These are phyloP conservation scores for Ganoderma meredithae DNA, from an alignment of 1,284 basidiomycete species.

Conservation along the genomic window DNA sequence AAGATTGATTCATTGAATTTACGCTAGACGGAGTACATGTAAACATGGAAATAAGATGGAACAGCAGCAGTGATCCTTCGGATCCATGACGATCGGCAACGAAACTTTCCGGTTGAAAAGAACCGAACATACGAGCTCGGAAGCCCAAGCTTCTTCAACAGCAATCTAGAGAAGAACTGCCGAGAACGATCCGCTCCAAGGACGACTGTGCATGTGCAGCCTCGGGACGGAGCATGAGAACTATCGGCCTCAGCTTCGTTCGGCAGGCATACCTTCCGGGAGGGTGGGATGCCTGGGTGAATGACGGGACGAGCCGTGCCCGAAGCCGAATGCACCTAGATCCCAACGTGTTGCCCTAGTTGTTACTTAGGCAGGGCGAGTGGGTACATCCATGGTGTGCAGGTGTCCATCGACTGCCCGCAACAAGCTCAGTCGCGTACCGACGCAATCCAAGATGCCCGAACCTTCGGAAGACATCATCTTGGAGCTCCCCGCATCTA, in stretches of 20 bases:
- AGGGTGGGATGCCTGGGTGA: not conserved
- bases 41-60: not conserved
- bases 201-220: slow-evolving; percentile 4
- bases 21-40: not conserved
- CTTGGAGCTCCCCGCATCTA: not conserved
- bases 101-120: not conserved
- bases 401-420: not conserved
- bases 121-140: not conserved
- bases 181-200: slow-evolving; percentile 29
- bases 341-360: not conserved
- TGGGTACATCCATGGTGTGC: not conserved
- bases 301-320: not conserved
- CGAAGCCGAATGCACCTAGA: not conserved
- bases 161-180: slow-evolving; percentile 22
- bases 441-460: not conserved
- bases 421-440: not conserved
- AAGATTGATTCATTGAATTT: not conserved
- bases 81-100: not conserved
- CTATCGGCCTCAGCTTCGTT: slow-evolving; percentile 22
- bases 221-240: slow-evolving; percentile 12
- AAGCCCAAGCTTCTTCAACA: slow-evolving; percentile 11
- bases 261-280: slow-evolving; percentile 17
- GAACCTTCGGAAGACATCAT: not conserved
- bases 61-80: not conserved
- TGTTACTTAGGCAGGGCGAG: not conserved